Base-by-base conservation (phyloP, 192 early-diverging fungal genomes). In the Entomortierella beljakovae region DNA sequence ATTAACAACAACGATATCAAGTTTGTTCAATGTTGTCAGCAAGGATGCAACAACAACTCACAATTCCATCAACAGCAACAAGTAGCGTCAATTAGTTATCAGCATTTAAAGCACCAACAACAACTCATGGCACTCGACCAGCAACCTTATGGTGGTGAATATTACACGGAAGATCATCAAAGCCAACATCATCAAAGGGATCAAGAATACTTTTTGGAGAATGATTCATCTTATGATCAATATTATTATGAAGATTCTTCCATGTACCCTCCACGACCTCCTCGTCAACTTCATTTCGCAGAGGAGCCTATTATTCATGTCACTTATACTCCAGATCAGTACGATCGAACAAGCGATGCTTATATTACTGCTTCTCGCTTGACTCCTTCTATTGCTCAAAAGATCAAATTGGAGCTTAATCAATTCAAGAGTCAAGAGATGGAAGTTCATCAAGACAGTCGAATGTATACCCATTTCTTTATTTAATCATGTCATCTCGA, bases 401-500 rank as follows among this genome's bases (percentile, higher is more conserved):
- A 83, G 66, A 98, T 99, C 80, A 92, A 97, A 53, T 89, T 95
- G 74, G 97, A 99, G 76, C 81, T 99, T 57, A 99, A 99, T 83
- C 89, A 94, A 57, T 99, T 91, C 85, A 99, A 99, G 84, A 85
- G 92, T 54, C 84, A 85, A 37, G 96, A 98, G 71, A 97, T 99
- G 96, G 77, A 84, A 22, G 92, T 98, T 16, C 96, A 97, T 70
- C 87, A 90, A 57, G 91, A 95, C 22, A 92, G 92, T 57, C 86
- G 84, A 11, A 60, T 82, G 28, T 88, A 91, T 67, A 94, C 93
- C 18, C 91, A 92, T 54, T 92, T 92, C 68, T 92, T 93, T 67
- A 75, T 82, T 42, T 93, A 80, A 83, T 9, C 6, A 28, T 32
- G n/a, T n/a, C n/a, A n/a, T n/a, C n/a, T n/a, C n/a, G n/a, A n/a